Conservation (phyloP, 2,329 filamentous ascomycete species). For the Alternaria viburni region DNA sequence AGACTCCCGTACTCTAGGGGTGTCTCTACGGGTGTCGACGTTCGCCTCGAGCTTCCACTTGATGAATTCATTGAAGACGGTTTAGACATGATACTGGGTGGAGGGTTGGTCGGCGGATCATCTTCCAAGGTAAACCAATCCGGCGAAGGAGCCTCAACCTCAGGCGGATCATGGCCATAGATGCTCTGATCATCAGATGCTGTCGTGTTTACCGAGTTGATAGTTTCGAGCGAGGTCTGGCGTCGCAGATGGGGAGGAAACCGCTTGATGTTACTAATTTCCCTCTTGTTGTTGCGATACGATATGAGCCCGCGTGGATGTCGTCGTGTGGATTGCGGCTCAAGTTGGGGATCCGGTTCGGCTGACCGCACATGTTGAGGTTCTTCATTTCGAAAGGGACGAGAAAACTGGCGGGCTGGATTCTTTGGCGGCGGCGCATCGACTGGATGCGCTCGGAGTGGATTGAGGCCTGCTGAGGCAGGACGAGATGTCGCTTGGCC, state of each 20-base stretch:
- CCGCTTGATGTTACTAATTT: conserved; percentile 21
- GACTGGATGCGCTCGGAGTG: conserved; percentile 27
- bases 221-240: conserved; percentile 42
- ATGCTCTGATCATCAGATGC: conserved; percentile 17
- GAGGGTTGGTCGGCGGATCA: conserved; percentile 7
- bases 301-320: conserved; percentile 22
- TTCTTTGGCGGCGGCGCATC: conserved; percentile 9
- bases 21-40: conserved; percentile 15
- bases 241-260: conserved; percentile 27
- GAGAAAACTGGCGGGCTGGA: conserved; percentile 22
- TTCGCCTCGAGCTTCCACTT: conserved; percentile 16
- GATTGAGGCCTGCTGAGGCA: conserved; percentile 23
- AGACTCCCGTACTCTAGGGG: conserved; percentile 15
- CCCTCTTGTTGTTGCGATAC: conserved; percentile 25
- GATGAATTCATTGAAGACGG: conserved; percentile 12
- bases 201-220: conserved; percentile 37
- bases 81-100: conserved; percentile 17
- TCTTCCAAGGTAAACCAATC: conserved; percentile 21
- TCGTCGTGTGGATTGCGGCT: conserved; percentile 18
- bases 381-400: conserved; percentile 24
- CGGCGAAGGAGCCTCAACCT: conserved; percentile 18
- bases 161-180: conserved; percentile 23
- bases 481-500: conserved; percentile 1
- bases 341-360: conserved; percentile 12
- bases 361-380: conserved; percentile 5